Conservation (phyloP, 352 stramenopile species). For the Phytopythium aichiense region DNA sequence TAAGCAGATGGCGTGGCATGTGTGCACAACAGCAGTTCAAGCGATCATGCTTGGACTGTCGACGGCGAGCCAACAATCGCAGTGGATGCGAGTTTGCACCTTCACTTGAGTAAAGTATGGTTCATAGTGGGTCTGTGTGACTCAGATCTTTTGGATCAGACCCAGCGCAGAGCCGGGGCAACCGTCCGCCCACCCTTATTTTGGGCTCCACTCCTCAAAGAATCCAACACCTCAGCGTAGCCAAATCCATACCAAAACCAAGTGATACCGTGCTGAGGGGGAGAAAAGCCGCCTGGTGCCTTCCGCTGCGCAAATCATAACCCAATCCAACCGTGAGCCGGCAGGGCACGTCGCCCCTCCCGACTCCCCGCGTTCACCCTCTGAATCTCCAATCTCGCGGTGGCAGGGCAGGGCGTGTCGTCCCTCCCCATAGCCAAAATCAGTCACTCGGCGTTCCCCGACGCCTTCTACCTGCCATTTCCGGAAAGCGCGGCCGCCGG, state of each 20-base stretch:
- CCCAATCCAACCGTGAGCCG: neutral
- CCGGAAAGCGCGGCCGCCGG: neutral
- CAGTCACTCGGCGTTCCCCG: conserved; percentile 6
- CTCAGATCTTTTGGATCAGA: neutral
- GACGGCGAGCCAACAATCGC: too few species aligned
- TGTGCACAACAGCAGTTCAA: too few species aligned
- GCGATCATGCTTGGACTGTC: too few species aligned
- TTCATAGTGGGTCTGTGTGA: too few species aligned
- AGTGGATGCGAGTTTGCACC: too few species aligned
- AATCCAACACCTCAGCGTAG: neutral
- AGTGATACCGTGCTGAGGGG: neutral
- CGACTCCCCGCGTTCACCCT: neutral
- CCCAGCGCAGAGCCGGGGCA: neutral
- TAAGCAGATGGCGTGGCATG: too few species aligned
- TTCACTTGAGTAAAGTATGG: too few species aligned
- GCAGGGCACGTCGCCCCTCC: neutral
- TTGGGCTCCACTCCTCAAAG: neutral
- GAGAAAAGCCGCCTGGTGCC: neutral
- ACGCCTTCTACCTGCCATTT: neutral
- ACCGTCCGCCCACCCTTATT: neutral
- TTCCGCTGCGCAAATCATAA: neutral
- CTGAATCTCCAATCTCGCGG: neutral
- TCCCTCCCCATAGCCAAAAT: neutral
- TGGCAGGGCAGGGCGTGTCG: neutral
- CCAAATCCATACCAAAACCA: neutral